A percentile compares a stretch with the other conserved stretches of the same genome.
phyloP scores from a whole-genome alignment of 139 green algal genomes.

The Mesotaenium endlicherianum region DNA sequence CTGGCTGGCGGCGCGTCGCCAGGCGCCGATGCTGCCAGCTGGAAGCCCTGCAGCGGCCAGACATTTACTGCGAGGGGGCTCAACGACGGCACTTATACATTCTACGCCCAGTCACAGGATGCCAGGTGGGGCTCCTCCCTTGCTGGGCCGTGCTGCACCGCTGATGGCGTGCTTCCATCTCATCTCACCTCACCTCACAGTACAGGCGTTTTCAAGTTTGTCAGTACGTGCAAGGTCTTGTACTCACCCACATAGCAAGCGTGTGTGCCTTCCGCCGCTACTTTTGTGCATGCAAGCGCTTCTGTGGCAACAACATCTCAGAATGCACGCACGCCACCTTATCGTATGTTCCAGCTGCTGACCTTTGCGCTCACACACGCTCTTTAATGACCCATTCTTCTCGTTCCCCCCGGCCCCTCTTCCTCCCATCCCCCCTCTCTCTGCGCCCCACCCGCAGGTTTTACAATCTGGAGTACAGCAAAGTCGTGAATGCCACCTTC shows the following conservation, averaged over 20 bases:
- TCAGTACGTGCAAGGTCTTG: neutral
- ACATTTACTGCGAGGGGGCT: neutral
- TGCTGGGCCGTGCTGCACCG: no score
- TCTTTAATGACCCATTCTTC: neutral
- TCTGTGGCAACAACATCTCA: neutral
- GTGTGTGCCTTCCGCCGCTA: neutral
- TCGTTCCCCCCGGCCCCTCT: neutral
- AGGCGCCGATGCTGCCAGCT: neutral
- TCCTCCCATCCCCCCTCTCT: neutral
- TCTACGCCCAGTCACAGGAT: neutral
- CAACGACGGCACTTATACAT: slow-evolving; percentile 10
- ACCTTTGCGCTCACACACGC: neutral
- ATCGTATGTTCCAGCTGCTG: neutral
- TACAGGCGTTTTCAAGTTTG: neutral
- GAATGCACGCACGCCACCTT: neutral
- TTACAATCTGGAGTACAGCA: neutral
- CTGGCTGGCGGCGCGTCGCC: neutral
- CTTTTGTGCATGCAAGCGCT: neutral
- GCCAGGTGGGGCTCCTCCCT: neutral
- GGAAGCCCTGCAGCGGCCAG: neutral
- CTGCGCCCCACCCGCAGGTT: neutral
- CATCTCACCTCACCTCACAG: neutral
- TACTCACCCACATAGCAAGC: neutral
- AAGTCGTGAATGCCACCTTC: slow-evolving; percentile 2
- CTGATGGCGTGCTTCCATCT: no score